These are phyloP conservation scores for Cenchrus americanus DNA, from an alignment of 176 grass and related monocot species.

Conservation along the genomic window DNA sequence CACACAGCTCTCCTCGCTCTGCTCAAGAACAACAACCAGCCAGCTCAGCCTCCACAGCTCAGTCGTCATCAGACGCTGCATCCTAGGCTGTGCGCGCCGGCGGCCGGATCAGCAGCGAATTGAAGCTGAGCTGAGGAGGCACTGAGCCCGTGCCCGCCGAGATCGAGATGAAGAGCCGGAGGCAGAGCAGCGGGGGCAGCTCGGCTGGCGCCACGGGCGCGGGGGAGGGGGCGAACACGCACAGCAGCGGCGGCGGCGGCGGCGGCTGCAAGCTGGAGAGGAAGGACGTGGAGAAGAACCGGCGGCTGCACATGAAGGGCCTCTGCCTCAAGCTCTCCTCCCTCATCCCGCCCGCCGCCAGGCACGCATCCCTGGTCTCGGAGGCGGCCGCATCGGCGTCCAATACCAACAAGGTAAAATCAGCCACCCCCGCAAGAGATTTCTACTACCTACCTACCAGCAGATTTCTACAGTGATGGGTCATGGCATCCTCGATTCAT, in stretches of 20 bases:
- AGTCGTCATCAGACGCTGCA: too few species aligned
- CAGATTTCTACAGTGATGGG: not conserved
- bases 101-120: too few species aligned
- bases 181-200: conserved; percentile 39
- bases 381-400: not conserved
- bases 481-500: not conserved
- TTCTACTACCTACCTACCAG: too few species aligned
- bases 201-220: not conserved
- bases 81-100: too few species aligned
- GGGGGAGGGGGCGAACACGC: not conserved
- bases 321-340: conserved; percentile 83
- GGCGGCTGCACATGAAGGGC: conserved; percentile 76
- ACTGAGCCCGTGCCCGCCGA: too few species aligned
- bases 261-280: conserved; percentile 58
- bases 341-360: conserved; percentile 49
- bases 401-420: conserved; percentile 30
- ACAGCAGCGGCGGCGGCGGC: conserved; percentile 26
- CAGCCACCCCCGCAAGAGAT: too few species aligned
- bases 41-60: too few species aligned
- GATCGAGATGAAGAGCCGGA: conserved; percentile 62
- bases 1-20: too few species aligned
- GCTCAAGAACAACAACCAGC: too few species aligned
- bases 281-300: conserved; percentile 85
- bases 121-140: too few species aligned
- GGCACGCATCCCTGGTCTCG: conserved; percentile 3